Conservation (phyloP, 495 filamentous ascomycete species). For the Penicillium simplicissimum region DNA sequence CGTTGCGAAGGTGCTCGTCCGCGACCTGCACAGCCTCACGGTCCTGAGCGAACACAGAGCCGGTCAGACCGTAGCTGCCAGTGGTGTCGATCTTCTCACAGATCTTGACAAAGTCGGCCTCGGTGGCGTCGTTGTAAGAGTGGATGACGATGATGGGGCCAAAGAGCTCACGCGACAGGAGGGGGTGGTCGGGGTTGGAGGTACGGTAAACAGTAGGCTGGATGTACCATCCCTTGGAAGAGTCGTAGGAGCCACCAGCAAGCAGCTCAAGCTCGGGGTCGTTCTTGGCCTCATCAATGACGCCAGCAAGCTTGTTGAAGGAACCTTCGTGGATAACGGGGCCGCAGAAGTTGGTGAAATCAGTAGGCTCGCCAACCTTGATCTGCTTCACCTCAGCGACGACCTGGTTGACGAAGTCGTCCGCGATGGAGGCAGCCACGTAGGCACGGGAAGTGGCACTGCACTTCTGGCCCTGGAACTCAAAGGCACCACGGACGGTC, state of each 20-base stretch:
- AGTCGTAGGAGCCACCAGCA: slow-evolving; percentile 60
- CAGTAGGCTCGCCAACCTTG: slow-evolving; percentile 65
- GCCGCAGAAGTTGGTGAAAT: slow-evolving; percentile 62
- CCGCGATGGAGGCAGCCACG: slow-evolving; percentile 68
- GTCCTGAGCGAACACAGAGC: slow-evolving; percentile 75
- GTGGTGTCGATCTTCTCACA: slow-evolving; percentile 62
- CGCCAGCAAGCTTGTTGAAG: slow-evolving; percentile 53
- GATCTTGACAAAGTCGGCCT: slow-evolving; percentile 51
- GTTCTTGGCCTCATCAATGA: slow-evolving; percentile 63
- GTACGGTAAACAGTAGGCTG: slow-evolving; percentile 68
- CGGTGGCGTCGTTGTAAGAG: slow-evolving; percentile 57
- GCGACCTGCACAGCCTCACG: slow-evolving; percentile 65
- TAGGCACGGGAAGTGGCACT: slow-evolving; percentile 79
- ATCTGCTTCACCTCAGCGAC: slow-evolving; percentile 66
- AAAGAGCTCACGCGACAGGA: slow-evolving; percentile 64
- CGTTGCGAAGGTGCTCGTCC: slow-evolving; percentile 71
- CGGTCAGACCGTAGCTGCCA: slow-evolving; percentile 77
- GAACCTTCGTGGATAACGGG: slow-evolving; percentile 57
- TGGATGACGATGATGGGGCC: slow-evolving; percentile 62
- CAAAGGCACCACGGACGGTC: slow-evolving; percentile 79
- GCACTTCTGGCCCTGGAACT: slow-evolving; percentile 88
- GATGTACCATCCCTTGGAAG: slow-evolving; percentile 63
- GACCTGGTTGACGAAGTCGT: slow-evolving; percentile 62
- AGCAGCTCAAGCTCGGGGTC: slow-evolving; percentile 63
- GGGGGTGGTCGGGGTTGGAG: slow-evolving; percentile 61